Conservation (phyloP, 306 rosid species). For the Comarum palustre region DNA sequence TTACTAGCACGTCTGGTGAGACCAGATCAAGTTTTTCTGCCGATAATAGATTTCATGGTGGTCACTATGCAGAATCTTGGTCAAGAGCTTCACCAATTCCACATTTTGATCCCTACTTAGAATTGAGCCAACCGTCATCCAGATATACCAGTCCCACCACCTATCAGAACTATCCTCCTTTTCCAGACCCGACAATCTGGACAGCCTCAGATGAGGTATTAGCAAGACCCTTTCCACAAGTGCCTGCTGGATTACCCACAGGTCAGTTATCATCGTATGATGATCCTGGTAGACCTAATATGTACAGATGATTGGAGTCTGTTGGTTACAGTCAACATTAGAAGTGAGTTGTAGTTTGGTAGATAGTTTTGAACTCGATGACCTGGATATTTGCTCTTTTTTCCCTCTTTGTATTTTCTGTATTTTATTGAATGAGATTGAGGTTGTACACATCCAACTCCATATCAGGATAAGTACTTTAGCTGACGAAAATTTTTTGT, state of each 20-base stretch:
- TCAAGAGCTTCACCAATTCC: constrained; percentile 38
- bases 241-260: constrained; percentile 35
- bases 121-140: constrained; percentile 40
- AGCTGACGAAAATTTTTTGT: too few species aligned
- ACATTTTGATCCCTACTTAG: constrained; percentile 35
- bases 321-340: background rate
- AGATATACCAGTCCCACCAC: constrained; percentile 35
- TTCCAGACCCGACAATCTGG: constrained; percentile 34
- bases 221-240: constrained; percentile 40
- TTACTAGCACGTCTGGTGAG: constrained; percentile 27
- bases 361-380: background rate
- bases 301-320: constrained; percentile 41
- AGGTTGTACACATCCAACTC: background rate
- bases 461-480: too few species aligned
- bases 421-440: background rate
- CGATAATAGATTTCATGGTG: constrained; percentile 33
- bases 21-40: constrained; percentile 31
- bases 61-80: constrained; percentile 34
- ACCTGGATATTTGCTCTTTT: background rate
- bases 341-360: background rate
- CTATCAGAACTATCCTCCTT: constrained; percentile 26
- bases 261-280: constrained; percentile 39
- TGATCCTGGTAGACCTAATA: constrained; percentile 47
- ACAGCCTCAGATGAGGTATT: constrained; percentile 37
- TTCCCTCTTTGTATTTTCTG: background rate